phyloP scores from a whole-genome alignment of 1,284 basidiomycete genomes.

The Ceraceosorus guamensis region DNA sequence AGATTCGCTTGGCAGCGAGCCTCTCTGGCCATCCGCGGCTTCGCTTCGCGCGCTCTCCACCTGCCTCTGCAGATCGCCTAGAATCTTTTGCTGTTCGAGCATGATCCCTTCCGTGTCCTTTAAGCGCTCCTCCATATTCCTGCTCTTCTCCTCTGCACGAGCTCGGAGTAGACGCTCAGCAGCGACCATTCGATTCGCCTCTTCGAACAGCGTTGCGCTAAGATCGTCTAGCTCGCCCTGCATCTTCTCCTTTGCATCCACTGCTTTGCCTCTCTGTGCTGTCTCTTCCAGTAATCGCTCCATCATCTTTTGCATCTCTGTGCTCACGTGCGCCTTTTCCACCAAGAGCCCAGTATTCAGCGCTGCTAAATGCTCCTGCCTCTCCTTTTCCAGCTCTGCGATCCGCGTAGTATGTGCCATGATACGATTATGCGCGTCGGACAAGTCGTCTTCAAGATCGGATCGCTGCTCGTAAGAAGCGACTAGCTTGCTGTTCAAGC shows the following conservation, averaged over 20 bases:
- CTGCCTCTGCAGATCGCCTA: slow-evolving; percentile 73
- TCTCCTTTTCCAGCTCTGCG: slow-evolving; percentile 56
- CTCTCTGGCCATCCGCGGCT: slow-evolving; percentile 10
- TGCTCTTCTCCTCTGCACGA: slow-evolving; percentile 72
- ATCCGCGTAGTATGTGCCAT: slow-evolving; percentile 49
- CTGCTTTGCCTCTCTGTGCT: slow-evolving; percentile 76
- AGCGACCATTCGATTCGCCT: slow-evolving; percentile 59
- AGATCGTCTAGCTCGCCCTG: slow-evolving; percentile 68
- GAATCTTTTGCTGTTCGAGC: slow-evolving; percentile 51
- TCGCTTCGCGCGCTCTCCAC: slow-evolving; percentile 59
- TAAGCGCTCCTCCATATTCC: slow-evolving; percentile 70
- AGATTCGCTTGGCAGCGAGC: too few species aligned
- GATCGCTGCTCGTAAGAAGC: slow-evolving; percentile 83
- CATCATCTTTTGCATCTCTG: slow-evolving; percentile 87
- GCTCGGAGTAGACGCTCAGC: slow-evolving; percentile 71
- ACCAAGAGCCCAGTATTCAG: slow-evolving; percentile 73
- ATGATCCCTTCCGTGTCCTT: slow-evolving; percentile 68
- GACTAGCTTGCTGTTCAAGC: slow-evolving; percentile 87
- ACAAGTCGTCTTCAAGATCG: slow-evolving; percentile 83
- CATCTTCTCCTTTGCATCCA: slow-evolving; percentile 60
- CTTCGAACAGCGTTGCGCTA: slow-evolving; percentile 60
- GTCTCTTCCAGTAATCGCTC: slow-evolving; percentile 90
- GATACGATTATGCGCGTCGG: slow-evolving; percentile 65
- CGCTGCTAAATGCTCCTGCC: slow-evolving; percentile 50
- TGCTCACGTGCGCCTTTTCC: slow-evolving; percentile 77